A percentile compares a stretch with the other conserved stretches of the same genome.
Evolutionary conservation across 1,284 basidiomycete genomes (phyloP).

Genomic region (Xanthoconium separans): DNA sequence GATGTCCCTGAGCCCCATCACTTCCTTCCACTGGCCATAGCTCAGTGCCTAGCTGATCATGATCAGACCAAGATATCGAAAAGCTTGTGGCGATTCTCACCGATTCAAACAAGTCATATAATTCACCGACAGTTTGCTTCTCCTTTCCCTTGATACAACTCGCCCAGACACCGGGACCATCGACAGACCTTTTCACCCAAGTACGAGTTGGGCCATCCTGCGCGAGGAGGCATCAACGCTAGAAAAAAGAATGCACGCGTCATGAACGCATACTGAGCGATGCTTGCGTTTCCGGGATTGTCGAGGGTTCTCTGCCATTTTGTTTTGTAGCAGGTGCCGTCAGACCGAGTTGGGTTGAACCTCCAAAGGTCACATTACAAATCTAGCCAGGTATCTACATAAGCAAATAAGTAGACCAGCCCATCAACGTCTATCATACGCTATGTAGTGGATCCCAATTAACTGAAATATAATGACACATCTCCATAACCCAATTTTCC

Average conservation of each 20-base stretch:
- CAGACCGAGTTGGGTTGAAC: too few relatives aligned
- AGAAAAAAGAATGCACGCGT: neutral
- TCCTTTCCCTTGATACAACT: constrained; percentile 82
- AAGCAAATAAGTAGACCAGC: constrained; percentile 5
- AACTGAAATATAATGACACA: constrained; percentile 30
- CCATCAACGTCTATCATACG: constrained; percentile 10
- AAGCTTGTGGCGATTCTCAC: constrained; percentile 36
- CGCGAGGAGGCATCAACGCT: constrained; percentile 2
- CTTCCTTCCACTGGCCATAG: constrained; percentile 56
- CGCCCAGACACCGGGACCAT: constrained; percentile 80
- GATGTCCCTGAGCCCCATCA: constrained; percentile 17
- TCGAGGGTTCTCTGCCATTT: constrained; percentile 21
- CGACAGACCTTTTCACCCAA: constrained; percentile 59
- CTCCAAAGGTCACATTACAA: too few relatives aligned
- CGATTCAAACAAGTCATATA: constrained; percentile 74
- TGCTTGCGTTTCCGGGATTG: constrained; percentile 34
- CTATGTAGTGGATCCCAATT: constrained; percentile 16
- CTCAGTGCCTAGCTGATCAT: constrained; percentile 58
- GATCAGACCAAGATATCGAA: constrained; percentile 8
- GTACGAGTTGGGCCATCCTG: constrained; percentile 46
- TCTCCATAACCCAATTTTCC: neutral
- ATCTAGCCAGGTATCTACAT: constrained; percentile 15
- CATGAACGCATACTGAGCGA: constrained; percentile 24
- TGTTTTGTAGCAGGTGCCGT: neutral
- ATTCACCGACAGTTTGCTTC: constrained; percentile 68